These are phyloP conservation scores for Fonsecaea pugnacius DNA, from an alignment of 2,329 filamentous ascomycete genomes.

Conservation along the genomic window DNA sequence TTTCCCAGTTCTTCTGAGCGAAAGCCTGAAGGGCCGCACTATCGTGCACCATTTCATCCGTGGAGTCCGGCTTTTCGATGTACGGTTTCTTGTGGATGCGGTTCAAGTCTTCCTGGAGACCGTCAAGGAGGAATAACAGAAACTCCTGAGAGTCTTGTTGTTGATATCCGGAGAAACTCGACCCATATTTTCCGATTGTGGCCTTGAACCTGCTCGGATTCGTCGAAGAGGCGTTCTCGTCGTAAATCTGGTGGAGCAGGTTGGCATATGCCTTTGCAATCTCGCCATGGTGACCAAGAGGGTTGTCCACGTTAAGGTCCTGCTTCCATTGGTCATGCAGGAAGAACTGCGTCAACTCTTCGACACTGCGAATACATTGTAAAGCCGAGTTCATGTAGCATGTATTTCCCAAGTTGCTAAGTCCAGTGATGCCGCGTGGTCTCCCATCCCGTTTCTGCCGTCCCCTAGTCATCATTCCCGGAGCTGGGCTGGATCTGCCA, in stretches of 20 bases:
- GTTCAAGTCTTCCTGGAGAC: conserved; percentile 92
- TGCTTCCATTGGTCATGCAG: conserved; percentile 71
- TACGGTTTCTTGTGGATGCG: conserved; percentile 95
- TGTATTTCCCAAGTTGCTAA: conserved; percentile 92
- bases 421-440: conserved; percentile 75
- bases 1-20: conserved; percentile 86
- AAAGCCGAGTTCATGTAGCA: conserved; percentile 99
- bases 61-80: conserved; percentile 95
- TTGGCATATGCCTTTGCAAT: conserved; percentile 83
- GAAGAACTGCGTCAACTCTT: conserved; percentile 93
- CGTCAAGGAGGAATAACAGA: conserved; percentile 90
- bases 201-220: conserved; percentile 81
- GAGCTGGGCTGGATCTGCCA: conserved; percentile 72
- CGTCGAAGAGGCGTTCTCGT: conserved; percentile 69
- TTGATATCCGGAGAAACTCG: conserved; percentile 88
- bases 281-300: conserved; percentile 80
- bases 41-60: conserved; percentile 90
- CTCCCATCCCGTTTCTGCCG: conserved; percentile 71
- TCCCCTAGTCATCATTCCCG: conserved; percentile 69
- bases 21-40: conserved; percentile 78
- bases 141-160: conserved; percentile 99
- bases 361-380: conserved; percentile 90
- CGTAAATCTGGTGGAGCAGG: conserved; percentile 78
- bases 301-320: conserved; percentile 85
- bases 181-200: conserved; percentile 77